These are phyloP conservation scores for Trichoderma sp. DNA, from an alignment of 2,329 filamentous ascomycete species.

Conservation along the genomic window DNA sequence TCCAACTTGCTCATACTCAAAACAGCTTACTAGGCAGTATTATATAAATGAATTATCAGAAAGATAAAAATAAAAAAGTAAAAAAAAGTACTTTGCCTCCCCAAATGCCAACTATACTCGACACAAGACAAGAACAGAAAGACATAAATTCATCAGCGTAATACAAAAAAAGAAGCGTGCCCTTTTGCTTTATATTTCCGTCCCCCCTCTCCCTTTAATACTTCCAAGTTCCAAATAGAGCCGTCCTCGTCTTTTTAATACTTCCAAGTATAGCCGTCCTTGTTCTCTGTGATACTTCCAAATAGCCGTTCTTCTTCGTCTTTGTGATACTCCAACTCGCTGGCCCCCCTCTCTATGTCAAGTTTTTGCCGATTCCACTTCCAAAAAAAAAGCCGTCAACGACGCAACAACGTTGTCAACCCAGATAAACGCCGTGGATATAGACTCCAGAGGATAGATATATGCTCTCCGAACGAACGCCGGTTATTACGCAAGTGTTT, in stretches of 20 bases:
- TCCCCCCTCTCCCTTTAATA: not conserved
- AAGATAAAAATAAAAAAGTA: not conserved
- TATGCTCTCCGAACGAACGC: constrained; percentile 23
- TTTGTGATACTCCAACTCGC: constrained; percentile 6
- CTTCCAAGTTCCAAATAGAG: not conserved
- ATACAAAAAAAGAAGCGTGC: not conserved
- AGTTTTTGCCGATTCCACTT: not conserved
- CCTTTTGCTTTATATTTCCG: constrained; percentile 1
- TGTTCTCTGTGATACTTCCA: too few species aligned
- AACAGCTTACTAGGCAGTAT: not conserved
- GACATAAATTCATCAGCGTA: constrained; percentile 14
- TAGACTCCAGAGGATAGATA: constrained; percentile 21
- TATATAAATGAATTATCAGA: not conserved
- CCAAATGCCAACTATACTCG: not conserved
- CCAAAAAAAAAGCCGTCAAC: not conserved
- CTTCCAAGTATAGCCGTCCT: not conserved
- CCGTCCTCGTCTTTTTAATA: too few species aligned
- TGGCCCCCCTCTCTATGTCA: not conserved
- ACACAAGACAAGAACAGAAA: not conserved
- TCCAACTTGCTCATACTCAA: not conserved
- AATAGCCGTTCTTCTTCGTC: not conserved
- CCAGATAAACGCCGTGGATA: constrained; percentile 23
- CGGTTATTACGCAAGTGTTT: constrained; percentile 19
- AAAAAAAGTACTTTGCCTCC: not conserved
- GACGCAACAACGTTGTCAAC: constrained; percentile 20